phyloP scores from a whole-genome alignment of 495 filamentous ascomycete species.

The Talaromyces adpressus region DNA sequence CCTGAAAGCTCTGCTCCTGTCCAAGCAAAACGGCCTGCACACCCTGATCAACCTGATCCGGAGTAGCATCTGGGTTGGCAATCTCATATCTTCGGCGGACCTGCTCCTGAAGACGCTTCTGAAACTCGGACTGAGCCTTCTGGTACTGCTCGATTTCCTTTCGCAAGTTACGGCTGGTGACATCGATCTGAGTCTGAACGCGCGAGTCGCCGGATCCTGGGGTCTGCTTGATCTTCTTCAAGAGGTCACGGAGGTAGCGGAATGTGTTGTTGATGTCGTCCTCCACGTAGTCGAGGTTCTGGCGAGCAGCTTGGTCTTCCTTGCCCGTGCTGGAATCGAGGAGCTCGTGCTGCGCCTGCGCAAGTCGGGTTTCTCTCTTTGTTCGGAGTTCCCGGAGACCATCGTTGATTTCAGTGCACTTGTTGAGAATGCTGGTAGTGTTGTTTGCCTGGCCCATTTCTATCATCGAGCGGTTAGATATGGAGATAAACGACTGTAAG shows the following conservation, averaged over 20 bases:
- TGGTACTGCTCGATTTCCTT: conserved; percentile 74
- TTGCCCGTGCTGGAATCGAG: conserved; percentile 38
- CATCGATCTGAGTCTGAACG: conserved; percentile 72
- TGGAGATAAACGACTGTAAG: conserved; percentile 2
- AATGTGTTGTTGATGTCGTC: conserved; percentile 76
- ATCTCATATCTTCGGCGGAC: conserved; percentile 86
- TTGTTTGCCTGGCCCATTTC: conserved; percentile 60
- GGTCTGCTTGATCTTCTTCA: conserved; percentile 72
- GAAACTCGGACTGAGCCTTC: conserved; percentile 65
- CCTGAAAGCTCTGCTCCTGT: conserved; percentile 69
- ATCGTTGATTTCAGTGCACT: conserved; percentile 69
- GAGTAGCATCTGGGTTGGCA: conserved; percentile 75
- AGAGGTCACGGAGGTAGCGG: conserved; percentile 61
- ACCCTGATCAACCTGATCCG: conserved; percentile 70
- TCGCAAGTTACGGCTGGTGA: conserved; percentile 71
- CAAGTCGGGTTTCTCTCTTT: conserved; percentile 34
- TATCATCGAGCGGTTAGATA: conserved; percentile 26
- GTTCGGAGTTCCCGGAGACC: conserved; percentile 47
- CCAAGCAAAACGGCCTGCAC: conserved; percentile 61
- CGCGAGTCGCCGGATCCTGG: conserved; percentile 62
- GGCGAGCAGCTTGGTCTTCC: conserved; percentile 35
- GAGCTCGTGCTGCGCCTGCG: conserved; percentile 32
- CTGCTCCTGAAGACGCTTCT: conserved; percentile 69
- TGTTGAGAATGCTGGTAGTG: conserved; percentile 66
- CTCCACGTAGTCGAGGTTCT: conserved; percentile 58